phyloP scores from a whole-genome alignment of 1,139 yeast genomes.

The Hemisphaericaspora xylanilytica region DNA sequence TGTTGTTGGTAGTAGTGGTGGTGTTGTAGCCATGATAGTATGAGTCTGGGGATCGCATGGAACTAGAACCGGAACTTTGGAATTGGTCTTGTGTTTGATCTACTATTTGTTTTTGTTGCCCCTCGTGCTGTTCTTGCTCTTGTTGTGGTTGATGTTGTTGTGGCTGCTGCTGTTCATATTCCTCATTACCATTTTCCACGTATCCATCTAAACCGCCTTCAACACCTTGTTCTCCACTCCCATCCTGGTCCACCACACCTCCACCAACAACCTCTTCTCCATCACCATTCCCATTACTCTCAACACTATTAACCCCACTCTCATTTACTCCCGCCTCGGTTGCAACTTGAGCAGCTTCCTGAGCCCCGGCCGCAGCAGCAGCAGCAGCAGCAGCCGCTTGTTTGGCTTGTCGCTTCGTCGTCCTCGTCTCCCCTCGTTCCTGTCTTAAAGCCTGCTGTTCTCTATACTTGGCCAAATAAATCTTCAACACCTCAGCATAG shows the following conservation, averaged over 20 bases:
- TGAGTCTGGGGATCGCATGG: constrained; percentile 2
- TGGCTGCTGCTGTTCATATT: constrained; percentile 7
- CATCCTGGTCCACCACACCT: too few species aligned
- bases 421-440: constrained; percentile 54
- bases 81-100: neutral
- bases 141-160: constrained; percentile 5
- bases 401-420: constrained; percentile 37
- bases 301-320: too few species aligned
- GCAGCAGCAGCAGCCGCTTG: constrained; percentile 25
- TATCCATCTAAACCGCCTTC: constrained; percentile 7
- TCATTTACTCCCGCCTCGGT: constrained; percentile 4
- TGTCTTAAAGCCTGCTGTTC: constrained; percentile 68
- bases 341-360: constrained; percentile 17
- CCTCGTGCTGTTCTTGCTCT: constrained; percentile 5
- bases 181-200: constrained; percentile 1
- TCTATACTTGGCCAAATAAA: constrained; percentile 65
- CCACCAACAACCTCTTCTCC: constrained; percentile 1
- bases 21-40: constrained; percentile 3
- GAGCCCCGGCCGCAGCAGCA: constrained; percentile 12
- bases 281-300: neutral
- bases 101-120: constrained; percentile 2
- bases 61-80: constrained; percentile 2
- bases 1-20: too few species aligned
- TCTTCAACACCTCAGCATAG: constrained; percentile 68
- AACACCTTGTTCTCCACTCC: too few species aligned